Conservation (phyloP, 371 early-diverging fungal genomes). For the Mortierella sp. region DNA sequence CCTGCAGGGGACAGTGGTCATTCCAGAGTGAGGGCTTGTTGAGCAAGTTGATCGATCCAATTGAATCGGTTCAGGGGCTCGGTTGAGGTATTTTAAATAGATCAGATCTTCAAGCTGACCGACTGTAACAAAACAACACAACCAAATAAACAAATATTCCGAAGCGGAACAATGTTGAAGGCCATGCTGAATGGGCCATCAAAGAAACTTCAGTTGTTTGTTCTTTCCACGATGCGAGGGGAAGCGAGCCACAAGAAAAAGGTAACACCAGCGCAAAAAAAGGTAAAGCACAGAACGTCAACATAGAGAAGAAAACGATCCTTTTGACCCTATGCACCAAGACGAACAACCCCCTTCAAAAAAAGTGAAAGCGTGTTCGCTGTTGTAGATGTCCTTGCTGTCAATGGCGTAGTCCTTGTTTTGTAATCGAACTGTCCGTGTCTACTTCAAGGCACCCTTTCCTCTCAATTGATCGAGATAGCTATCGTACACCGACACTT, state of each 20-base stretch:
- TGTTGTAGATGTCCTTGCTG: not conserved
- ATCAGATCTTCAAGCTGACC: too few species aligned
- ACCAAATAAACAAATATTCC: not conserved
- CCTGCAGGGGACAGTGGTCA: too few species aligned
- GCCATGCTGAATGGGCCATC: not conserved
- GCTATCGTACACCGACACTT: too few species aligned
- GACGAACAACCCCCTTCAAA: not conserved
- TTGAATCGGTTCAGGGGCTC: not conserved
- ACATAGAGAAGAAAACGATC: not conserved
- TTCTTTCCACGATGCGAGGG: not conserved
- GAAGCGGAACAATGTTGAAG: not conserved
- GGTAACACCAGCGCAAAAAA: not conserved
- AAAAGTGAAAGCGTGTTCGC: not conserved
- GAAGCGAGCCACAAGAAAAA: constrained; percentile 16
- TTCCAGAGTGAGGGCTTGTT: not conserved
- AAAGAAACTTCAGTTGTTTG: not conserved
- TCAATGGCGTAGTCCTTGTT: not conserved
- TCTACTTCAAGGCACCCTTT: not conserved
- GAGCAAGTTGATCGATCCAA: not conserved
- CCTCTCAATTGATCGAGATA: not conserved
- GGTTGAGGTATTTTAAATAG: not conserved
- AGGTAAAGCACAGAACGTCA: not conserved
- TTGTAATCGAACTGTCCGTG: not conserved
- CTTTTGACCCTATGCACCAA: not conserved
- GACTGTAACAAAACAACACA: too few species aligned